Evolutionary conservation across 768 basidiomycete species (phyloP), one percentile per base, ranked within the genome.

Genomic region (Mycena vitilis): DNA sequence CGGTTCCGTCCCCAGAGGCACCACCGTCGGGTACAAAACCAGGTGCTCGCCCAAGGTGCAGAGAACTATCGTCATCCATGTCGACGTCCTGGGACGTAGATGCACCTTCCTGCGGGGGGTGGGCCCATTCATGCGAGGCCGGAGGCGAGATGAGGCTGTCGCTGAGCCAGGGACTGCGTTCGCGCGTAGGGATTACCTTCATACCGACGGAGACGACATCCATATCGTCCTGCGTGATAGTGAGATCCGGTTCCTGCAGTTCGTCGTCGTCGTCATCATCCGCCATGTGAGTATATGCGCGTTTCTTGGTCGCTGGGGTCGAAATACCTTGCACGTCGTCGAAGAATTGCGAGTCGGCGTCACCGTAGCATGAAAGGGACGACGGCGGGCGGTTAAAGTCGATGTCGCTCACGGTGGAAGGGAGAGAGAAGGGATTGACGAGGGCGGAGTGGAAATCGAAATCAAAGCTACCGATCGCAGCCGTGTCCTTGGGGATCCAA

Each of bases 91-190:
- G 55, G 1, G 56, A 42, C 40, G 34, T 71, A 64, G 68, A 66
- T 64, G 62, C 66, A 63, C 34, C 18, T 56, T 68, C 52, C 63
- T 74, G 64, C 0, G 68, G 47, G 30, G 57, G 23, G n/a, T 40
- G 11, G 18, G 62, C 66, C 74, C 74, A 75, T 38, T 75, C 73
- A 25, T 65, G 58, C 34, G 73, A 73, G 7, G 53, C 61, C 6
- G 75, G 74, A 25, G 75, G 69, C 18, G 74, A 76, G 15, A 76
- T 74, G 30, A 75, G 64, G 15, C 74, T 75, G 59, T 76, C 74
- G 44, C 66, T 71, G 30, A 75, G 70, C 75, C 75, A 76, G 22
- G 71, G 70, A 40, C 71, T 73, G 22, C 74, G 69, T 63, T 64
- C 70, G 37, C 70, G 65, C 30, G 48, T 58, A 9, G 71, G 66